Conservation (phyloP, 1,139 yeast genomes). For the Debaryomyces subglobosus region DNA sequence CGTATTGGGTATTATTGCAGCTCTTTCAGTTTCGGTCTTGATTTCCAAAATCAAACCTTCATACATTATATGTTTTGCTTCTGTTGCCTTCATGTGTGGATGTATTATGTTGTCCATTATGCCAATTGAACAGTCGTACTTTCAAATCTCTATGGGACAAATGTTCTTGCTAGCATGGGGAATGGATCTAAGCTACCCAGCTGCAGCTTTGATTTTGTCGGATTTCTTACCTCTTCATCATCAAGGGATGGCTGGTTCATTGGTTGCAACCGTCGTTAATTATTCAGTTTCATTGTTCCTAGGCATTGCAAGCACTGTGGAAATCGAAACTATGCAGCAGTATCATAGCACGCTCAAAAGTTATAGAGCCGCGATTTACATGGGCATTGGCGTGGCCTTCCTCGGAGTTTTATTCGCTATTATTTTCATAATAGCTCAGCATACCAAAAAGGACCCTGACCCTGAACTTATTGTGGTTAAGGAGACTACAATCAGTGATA, state of each 20-base stretch:
- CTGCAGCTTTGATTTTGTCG: slow-evolving; percentile 55
- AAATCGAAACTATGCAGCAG: slow-evolving; percentile 34
- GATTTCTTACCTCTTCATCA: slow-evolving; percentile 52
- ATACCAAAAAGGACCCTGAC: slow-evolving; percentile 11
- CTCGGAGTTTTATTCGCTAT: slow-evolving; percentile 36
- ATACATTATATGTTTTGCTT: slow-evolving; percentile 43
- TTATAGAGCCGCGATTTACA: slow-evolving; percentile 50
- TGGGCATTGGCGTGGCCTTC: slow-evolving; percentile 42
- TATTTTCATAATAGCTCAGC: slow-evolving; percentile 32
- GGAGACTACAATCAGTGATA: neutral
- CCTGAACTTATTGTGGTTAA: slow-evolving; percentile 13
- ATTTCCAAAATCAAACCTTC: slow-evolving; percentile 50
- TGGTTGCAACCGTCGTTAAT: slow-evolving; percentile 56
- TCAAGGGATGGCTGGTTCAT: slow-evolving; percentile 65
- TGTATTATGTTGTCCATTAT: slow-evolving; percentile 48
- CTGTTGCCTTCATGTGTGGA: slow-evolving; percentile 51
- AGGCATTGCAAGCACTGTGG: slow-evolving; percentile 56
- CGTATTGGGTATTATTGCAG: slow-evolving; percentile 50
- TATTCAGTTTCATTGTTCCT: slow-evolving; percentile 56
- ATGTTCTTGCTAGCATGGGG: slow-evolving; percentile 57
- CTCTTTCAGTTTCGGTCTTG: slow-evolving; percentile 43
- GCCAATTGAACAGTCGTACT: slow-evolving; percentile 53
- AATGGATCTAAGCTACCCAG: slow-evolving; percentile 62
- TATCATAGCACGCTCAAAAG: slow-evolving; percentile 28
- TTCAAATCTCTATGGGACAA: slow-evolving; percentile 48